A percentile compares a stretch with the other conserved stretches of the same genome.
phyloP scores from a whole-genome alignment of 2,329 filamentous ascomycete species.

The Shiraia sp. region DNA sequence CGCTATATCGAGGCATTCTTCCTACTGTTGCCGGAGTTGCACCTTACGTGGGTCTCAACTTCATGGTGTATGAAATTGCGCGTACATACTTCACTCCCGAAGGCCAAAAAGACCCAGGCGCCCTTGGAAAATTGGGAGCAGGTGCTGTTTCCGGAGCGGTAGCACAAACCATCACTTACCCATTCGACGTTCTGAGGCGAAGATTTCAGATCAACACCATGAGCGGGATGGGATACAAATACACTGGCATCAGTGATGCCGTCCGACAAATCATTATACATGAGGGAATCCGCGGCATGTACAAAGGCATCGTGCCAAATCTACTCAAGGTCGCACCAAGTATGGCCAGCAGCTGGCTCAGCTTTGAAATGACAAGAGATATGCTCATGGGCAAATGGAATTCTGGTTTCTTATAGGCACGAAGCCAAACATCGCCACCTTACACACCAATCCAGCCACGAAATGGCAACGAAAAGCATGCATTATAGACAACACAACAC shows the following conservation, averaged over 20 bases:
- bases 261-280: constrained; percentile 78
- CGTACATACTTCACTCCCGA: constrained; percentile 83
- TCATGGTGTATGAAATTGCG: constrained; percentile 95
- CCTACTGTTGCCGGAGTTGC: constrained; percentile 95
- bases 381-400: constrained; percentile 64
- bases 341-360: constrained; percentile 98
- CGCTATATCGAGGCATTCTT: constrained; percentile 91
- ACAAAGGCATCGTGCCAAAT: constrained; percentile 96
- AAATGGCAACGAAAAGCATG: not conserved
- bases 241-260: constrained; percentile 84
- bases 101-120: constrained; percentile 80
- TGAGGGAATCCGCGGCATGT: constrained; percentile 83
- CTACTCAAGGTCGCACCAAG: constrained; percentile 95
- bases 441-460: not conserved
- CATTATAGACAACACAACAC: not conserved
- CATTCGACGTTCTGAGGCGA: constrained; percentile 90
- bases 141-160: constrained; percentile 95
- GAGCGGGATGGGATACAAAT: constrained; percentile 96
- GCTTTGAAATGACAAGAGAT: constrained; percentile 92
- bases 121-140: constrained; percentile 79
- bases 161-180: constrained; percentile 97
- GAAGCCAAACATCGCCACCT: not conserved
- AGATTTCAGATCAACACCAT: constrained; percentile 99
- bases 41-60: constrained; percentile 96
- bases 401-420: constrained; percentile 33